Base-by-base conservation (phyloP, 768 basidiomycete genomes). In the Galerina sulciceps region DNA sequence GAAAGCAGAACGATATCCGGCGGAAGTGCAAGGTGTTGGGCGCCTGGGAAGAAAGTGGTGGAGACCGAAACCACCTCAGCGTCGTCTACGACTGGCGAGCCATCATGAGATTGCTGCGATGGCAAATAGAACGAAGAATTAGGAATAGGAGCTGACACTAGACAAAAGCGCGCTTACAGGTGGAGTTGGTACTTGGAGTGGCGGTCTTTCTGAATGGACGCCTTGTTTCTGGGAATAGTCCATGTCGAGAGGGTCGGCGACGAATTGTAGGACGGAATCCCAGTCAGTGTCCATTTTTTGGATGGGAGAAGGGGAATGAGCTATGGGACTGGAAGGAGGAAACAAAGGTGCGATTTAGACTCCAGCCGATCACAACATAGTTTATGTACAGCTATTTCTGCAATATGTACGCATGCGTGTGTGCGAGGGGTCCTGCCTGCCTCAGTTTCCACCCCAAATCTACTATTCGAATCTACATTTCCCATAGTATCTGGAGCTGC, bases 1-100 rank as follows among this genome's bases (percentile, higher is more conserved):
- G 90, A 87, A 54, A 92, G 75, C 49, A 92, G 73, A 63, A 89
- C 79, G 43, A 85, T 63, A 68, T 94, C 88, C 1, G 89, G 85
- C 1, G 79, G 77, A n/a, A 80, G 69, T 0, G 81, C 65, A 36
- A 83, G 77, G 59, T 82, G 81, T 58, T 85, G 82, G 3, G 89
- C 85, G 37, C 83, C 85, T 2, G 91, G 90, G 66, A 83, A 87
- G 74, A 93, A 94, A 0, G 90, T 90, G 23, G 92, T 94, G 14
- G 91, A 93, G 36, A 94, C 85, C 1, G 91, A 91, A 55, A 93
- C 87, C 52, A 80, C 75, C 18, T 60, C 63, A 14, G 65, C 60
- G 15, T 78, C 70, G 34, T 82, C 78, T 4, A 75, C 65, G 41
- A 73, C 64, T 1, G 81, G 80, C 8, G 80, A 79, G 42, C 78